phyloP scores from a whole-genome alignment of 805 yeast species.

The Yamadazyma scolyti region DNA sequence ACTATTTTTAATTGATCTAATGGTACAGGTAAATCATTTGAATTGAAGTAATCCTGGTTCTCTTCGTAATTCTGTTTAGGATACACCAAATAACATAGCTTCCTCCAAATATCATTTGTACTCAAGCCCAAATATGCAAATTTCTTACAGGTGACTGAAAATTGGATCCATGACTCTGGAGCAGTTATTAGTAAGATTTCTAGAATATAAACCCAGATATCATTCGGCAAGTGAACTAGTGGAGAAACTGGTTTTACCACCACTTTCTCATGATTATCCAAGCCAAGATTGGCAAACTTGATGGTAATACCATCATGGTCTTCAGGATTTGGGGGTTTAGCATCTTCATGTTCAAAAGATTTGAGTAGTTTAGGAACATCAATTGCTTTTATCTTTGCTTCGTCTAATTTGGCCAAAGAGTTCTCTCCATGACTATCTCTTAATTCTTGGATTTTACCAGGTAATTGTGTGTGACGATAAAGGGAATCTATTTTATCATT shows the following conservation, averaged over 20 bases:
- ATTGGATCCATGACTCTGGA: constrained; percentile 63
- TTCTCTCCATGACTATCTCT: constrained; percentile 26
- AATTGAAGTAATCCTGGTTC: constrained; percentile 33
- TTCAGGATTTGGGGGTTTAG: constrained; percentile 23
- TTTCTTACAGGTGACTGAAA: constrained; percentile 57
- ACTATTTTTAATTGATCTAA: constrained; percentile 24
- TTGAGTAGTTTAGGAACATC: constrained; percentile 38
- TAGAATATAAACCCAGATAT: constrained; percentile 51
- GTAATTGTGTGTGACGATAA: constrained; percentile 56
- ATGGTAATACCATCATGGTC: constrained; percentile 17
- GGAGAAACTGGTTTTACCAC: constrained; percentile 31
- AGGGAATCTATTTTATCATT: constrained; percentile 59
- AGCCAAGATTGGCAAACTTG: constrained; percentile 22
- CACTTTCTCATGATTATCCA: constrained; percentile 16
- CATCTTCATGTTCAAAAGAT: constrained; percentile 29
- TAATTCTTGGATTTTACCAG: constrained; percentile 31
- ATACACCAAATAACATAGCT: constrained; percentile 48
- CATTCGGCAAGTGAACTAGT: constrained; percentile 45
- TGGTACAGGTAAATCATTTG: constrained; percentile 27
- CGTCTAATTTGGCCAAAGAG: constrained; percentile 29
- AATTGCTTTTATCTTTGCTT: constrained; percentile 31
- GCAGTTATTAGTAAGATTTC: constrained; percentile 42
- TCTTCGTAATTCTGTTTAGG: constrained; percentile 52
- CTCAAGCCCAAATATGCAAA: constrained; percentile 57
- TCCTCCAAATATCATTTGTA: constrained; percentile 47